A percentile compares a stretch with the other conserved stretches of the same genome.
Conservation (phyloP, 2,329 filamentous ascomycete genomes). For the Cadophora gregata region DNA sequence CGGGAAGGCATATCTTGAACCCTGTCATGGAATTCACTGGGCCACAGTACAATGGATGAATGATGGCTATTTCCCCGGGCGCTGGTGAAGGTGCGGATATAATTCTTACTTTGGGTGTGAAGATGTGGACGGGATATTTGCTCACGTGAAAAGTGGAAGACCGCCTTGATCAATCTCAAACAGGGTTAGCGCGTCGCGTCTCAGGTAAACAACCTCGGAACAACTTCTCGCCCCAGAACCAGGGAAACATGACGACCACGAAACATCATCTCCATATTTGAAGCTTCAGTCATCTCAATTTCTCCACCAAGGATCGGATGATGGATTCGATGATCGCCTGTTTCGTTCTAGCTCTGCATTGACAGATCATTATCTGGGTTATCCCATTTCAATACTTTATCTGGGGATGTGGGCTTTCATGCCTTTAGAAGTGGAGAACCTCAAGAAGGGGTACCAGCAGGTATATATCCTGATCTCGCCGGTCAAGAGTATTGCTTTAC, state of each 20-base stretch:
- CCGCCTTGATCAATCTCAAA: not conserved
- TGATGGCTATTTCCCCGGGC: too few relatives aligned
- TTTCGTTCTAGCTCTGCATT: not conserved
- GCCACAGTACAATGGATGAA: not conserved
- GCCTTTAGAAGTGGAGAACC: not conserved
- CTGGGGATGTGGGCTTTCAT: not conserved
- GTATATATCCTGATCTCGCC: constrained; percentile 4
- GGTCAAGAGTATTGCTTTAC: constrained; percentile 13
- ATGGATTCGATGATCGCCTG: constrained; percentile 8
- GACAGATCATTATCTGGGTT: not conserved
- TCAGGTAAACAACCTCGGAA: not conserved
- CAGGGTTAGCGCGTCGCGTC: constrained; percentile 5
- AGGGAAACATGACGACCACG: constrained; percentile 6
- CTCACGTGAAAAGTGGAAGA: not conserved
- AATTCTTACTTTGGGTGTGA: not conserved
- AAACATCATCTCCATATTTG: constrained; percentile 23
- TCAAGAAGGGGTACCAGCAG: not conserved
- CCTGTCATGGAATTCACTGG: not conserved
- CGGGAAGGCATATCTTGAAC: not conserved
- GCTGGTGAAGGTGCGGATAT: not conserved
- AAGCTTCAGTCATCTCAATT: constrained; percentile 10
- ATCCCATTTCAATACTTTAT: not conserved
- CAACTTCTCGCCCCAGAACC: not conserved
- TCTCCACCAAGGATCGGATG: constrained; percentile 16
- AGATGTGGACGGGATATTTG: not conserved